Evolutionary conservation across 345 rosid species (phyloP).

Genomic region (Mercurialis annua): DNA sequence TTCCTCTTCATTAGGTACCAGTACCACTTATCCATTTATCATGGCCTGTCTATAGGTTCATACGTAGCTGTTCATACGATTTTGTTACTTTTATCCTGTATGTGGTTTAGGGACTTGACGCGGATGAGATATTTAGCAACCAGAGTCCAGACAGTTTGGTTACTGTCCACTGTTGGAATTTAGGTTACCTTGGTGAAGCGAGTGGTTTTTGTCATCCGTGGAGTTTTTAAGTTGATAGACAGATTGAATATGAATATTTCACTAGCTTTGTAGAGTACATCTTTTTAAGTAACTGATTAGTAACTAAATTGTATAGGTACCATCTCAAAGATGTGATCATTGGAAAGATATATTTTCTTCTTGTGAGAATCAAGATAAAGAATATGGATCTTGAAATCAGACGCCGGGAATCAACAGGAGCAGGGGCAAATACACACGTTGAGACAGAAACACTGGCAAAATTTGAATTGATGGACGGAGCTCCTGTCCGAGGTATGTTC

Average conservation of each 20-base stretch:
- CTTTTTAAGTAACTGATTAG: neutral
- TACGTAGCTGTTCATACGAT: neutral
- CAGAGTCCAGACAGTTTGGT: neutral
- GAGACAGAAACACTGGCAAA: slow-evolving; percentile 98
- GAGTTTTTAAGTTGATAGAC: neutral
- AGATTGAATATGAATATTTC: neutral
- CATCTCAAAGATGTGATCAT: slow-evolving; percentile 95
- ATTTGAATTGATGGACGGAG: slow-evolving; percentile 98
- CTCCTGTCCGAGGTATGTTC: slow-evolving; percentile 88
- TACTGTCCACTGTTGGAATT: no score
- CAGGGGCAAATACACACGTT: slow-evolving; percentile 93
- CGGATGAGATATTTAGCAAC: neutral
- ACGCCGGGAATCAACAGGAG: slow-evolving; percentile 92
- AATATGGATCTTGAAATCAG: slow-evolving; percentile 99
- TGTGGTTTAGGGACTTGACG: neutral
- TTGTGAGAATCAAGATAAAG: slow-evolving; percentile 97
- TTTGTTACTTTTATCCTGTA: neutral
- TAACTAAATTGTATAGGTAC: slow-evolving; percentile 44
- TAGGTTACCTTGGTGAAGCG: neutral
- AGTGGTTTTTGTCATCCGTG: neutral
- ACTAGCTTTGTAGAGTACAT: neutral
- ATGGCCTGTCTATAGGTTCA: neutral
- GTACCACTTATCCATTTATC: neutral
- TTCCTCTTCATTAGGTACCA: neutral
- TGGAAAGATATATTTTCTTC: slow-evolving; percentile 97